phyloP scores from a whole-genome alignment of 495 filamentous ascomycete species.

The Lasiosphaeria miniovina region DNA sequence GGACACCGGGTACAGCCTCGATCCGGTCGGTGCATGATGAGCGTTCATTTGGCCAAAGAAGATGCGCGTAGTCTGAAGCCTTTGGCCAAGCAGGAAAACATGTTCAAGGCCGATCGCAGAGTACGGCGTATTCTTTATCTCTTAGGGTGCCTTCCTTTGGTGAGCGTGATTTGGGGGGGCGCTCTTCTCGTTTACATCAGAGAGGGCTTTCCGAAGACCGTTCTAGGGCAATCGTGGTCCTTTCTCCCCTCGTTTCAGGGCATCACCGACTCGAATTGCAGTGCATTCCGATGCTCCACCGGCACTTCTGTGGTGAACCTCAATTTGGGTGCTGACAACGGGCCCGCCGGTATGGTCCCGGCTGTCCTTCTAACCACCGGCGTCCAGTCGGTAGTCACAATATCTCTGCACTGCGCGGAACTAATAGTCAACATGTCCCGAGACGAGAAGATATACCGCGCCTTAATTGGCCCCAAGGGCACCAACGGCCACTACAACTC shows the following conservation, averaged over 20 bases:
- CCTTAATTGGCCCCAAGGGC: conserved; percentile 26
- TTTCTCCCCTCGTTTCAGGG: conserved; percentile 26
- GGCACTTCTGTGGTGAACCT: conserved; percentile 35
- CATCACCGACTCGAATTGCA: conserved; percentile 26
- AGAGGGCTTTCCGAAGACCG: conserved; percentile 22
- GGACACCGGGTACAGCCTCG: conserved; percentile 23
- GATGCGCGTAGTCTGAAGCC: conserved; percentile 29
- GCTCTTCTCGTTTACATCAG: conserved; percentile 24
- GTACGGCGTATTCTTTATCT: conserved; percentile 27
- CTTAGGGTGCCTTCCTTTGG: conserved; percentile 26
- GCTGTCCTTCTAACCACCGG: conserved; percentile 30
- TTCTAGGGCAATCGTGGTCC: conserved; percentile 29
- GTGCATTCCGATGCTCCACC: conserved; percentile 27
- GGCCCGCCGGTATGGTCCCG: conserved; percentile 21
- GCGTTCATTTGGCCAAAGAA: conserved; percentile 25
- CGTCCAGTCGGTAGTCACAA: conserved; percentile 36
- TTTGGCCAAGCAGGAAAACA: conserved; percentile 27
- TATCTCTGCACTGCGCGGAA: conserved; percentile 45
- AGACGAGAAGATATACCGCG: conserved; percentile 42
- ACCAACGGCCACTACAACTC: conserved; percentile 35
- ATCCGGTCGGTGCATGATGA: conserved; percentile 33
- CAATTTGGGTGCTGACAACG: conserved; percentile 23
- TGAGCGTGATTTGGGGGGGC: conserved; percentile 30
- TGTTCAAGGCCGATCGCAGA: conserved; percentile 25
- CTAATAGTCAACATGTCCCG: conserved; percentile 45